Evolutionary conservation across 202 grass and related monocot genomes (phyloP), one percentile per base, ranked within the genome.

Genomic region (Setaria italica): DNA sequence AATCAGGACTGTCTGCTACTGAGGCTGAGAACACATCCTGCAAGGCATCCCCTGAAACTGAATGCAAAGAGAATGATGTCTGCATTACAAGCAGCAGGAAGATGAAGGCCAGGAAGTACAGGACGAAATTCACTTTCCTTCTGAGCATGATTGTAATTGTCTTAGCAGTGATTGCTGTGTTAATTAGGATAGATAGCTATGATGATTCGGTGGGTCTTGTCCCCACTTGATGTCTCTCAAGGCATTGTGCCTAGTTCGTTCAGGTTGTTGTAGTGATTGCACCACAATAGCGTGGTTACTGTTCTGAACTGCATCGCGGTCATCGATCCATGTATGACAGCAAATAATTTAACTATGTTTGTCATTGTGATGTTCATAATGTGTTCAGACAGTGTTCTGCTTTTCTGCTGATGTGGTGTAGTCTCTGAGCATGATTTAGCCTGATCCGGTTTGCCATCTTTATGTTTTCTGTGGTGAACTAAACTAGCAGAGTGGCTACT

Each of bases 181-280:
- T 70, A 13, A 64, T 95, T 77, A 90, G 80, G 69, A 88, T 86
- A 16, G 91, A 95, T 0, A 87, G 56, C 29, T 30, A 83, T 53
- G 87, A 90, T 15, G 85, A 84, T 63, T 84, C 83, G 35, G 67
- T 46, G 48, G 83, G 88, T 53, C 78, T 98, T 49, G 95, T 98
- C 11, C 95, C 95, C 0, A 98, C 95, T 81, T 98, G 78, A 98
- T 80, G n/a, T 82, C 25, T 82, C 25, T 70, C 21, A 56, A 58
- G 4, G 33, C 8, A 21, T 65, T 14, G 1, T 74, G 17, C 9
- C 17, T 20, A n/a, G 50, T 41, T 35, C 59, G 32, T 84, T 87
- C 55, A 84, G 46, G 35, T 80, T 63, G 63, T 50, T 89, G 63
- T 62, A 71, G 70, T 76, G 13, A 12, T 71, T 51, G 15, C 71